A percentile compares a stretch with the other conserved stretches of the same genome.
These are phyloP conservation scores for Gaeumannomyces tritici DNA, from an alignment of 2,329 filamentous ascomycete genomes.

Conservation along the genomic window DNA sequence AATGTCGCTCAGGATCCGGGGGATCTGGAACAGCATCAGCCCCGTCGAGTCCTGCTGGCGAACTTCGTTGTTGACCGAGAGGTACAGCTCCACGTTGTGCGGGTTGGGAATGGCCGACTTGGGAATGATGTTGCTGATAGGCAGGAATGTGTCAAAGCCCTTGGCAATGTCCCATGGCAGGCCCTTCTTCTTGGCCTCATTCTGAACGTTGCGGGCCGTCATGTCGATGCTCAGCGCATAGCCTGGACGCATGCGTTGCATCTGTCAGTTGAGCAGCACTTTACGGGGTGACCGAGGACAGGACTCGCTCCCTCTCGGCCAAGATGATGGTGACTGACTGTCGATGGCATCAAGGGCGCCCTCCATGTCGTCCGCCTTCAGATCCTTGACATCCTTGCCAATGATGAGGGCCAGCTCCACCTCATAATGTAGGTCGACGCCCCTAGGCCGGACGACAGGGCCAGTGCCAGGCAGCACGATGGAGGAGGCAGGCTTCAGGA, in stretches of 20 bases:
- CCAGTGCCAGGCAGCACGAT: slow-evolving; percentile 73
- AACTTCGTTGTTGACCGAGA: slow-evolving; percentile 70
- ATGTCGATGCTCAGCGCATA: slow-evolving; percentile 94
- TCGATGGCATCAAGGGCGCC: slow-evolving; percentile 76
- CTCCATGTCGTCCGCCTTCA: slow-evolving; percentile 63
- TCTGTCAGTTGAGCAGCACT: not conserved
- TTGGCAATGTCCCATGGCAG: slow-evolving; percentile 95
- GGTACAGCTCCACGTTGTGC: slow-evolving; percentile 77
- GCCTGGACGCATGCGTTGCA: slow-evolving; percentile 31
- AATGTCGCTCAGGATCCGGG: slow-evolving; percentile 80
- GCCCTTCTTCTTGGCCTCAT: slow-evolving; percentile 94
- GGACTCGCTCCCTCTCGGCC: not conserved
- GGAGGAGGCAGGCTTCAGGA: slow-evolving; percentile 86
- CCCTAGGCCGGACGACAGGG: slow-evolving; percentile 71
- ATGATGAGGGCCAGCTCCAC: slow-evolving; percentile 88
- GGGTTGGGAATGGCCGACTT: slow-evolving; percentile 77
- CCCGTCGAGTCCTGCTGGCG: slow-evolving; percentile 84
- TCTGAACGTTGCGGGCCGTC: slow-evolving; percentile 91
- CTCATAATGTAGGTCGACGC: slow-evolving; percentile 86
- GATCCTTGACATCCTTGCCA: slow-evolving; percentile 67
- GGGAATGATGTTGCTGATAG: slow-evolving; percentile 70
- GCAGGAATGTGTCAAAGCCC: slow-evolving; percentile 95
- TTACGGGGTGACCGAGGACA: not conserved
- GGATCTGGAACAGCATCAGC: slow-evolving; percentile 89
- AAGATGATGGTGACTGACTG: slow-evolving; percentile 41